A percentile compares a stretch with the other conserved stretches of the same genome.
Evolutionary conservation across 1,284 basidiomycete genomes (phyloP).

Genomic region (Agaricales sp.): DNA sequence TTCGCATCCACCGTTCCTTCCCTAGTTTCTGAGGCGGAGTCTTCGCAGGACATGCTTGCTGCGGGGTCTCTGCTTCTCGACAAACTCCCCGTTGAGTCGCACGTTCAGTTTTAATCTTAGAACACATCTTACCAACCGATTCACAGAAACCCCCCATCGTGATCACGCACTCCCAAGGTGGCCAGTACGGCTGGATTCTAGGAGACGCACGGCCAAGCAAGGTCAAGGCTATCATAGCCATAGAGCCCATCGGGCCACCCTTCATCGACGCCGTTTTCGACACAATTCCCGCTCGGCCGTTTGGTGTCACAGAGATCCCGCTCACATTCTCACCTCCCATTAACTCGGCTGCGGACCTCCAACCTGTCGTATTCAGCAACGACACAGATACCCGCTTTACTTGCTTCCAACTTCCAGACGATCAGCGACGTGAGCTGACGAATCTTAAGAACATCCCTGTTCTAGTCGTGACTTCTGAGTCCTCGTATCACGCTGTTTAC

Average conservation of each 20-base stretch:
- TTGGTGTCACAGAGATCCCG: slow-evolving; percentile 32
- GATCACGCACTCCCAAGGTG: slow-evolving; percentile 23
- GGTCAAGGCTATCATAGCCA: slow-evolving; percentile 21
- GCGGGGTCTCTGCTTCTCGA: slow-evolving; percentile 26
- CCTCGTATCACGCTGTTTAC: slow-evolving; percentile 38
- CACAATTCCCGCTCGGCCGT: slow-evolving; percentile 23
- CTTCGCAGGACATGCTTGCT: slow-evolving; percentile 21
- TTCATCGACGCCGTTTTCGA: slow-evolving; percentile 20
- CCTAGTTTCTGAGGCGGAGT: slow-evolving; percentile 20
- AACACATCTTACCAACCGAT: background rate
- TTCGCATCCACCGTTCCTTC: slow-evolving; percentile 29
- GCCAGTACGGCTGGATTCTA: slow-evolving; percentile 21
- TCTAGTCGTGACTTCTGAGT: slow-evolving; percentile 34
- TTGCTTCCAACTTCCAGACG: slow-evolving; percentile 28
- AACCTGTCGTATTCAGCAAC: slow-evolving; percentile 12
- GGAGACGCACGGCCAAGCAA: slow-evolving; percentile 20
- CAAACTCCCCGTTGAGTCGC: slow-evolving; percentile 24
- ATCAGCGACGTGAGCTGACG: slow-evolving; percentile 27
- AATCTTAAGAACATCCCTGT: slow-evolving; percentile 33
- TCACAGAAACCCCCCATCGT: slow-evolving; percentile 17
- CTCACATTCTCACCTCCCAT: slow-evolving; percentile 32
- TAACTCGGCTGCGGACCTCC: slow-evolving; percentile 24
- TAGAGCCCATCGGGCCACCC: slow-evolving; percentile 22
- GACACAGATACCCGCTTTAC: slow-evolving; percentile 22
- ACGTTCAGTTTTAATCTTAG: background rate